phyloP scores from a whole-genome alignment of 805 yeast species.

The Peterozyma toletana region DNA sequence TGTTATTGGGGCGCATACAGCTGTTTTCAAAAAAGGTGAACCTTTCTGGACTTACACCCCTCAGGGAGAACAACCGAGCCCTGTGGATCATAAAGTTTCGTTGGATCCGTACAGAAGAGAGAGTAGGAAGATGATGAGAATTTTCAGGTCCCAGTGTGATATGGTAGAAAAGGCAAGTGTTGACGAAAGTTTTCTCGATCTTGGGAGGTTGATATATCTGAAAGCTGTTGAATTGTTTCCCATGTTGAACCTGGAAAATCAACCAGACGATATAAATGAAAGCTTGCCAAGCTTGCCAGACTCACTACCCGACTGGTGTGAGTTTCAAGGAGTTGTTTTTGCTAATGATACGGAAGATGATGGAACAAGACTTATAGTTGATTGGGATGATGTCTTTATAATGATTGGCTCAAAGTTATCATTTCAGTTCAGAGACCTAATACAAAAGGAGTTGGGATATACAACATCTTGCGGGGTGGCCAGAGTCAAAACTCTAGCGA shows the following conservation, averaged over 20 bases:
- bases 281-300: conserved; percentile 39
- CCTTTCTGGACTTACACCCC: conserved; percentile 68
- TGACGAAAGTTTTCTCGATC: conserved; percentile 85
- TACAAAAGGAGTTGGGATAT: conserved; percentile 56
- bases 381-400: conserved; percentile 80
- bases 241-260: conserved; percentile 16
- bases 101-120: conserved; percentile 89
- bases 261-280: conserved; percentile 10
- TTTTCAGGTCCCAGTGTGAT: conserved; percentile 57
- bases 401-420: conserved; percentile 61
- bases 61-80: conserved; percentile 47
- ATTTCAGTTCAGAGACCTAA: conserved; percentile 41
- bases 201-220: conserved; percentile 57
- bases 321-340: conserved; percentile 22
- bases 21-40: conserved; percentile 86
- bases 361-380: conserved; percentile 20
- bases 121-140: conserved; percentile 65
- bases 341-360: conserved; percentile 14
- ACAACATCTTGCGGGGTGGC: conserved; percentile 90
- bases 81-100: conserved; percentile 70
- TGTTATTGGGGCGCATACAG: conserved; percentile 80
- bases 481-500: conserved; percentile 70
- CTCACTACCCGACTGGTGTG: conserved; percentile 21
- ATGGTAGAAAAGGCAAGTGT: conserved; percentile 89
- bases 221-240: conserved; percentile 42